Base-by-base conservation (phyloP, 169 alveolate genomes). In the Cardiosporidium cionae region DNA sequence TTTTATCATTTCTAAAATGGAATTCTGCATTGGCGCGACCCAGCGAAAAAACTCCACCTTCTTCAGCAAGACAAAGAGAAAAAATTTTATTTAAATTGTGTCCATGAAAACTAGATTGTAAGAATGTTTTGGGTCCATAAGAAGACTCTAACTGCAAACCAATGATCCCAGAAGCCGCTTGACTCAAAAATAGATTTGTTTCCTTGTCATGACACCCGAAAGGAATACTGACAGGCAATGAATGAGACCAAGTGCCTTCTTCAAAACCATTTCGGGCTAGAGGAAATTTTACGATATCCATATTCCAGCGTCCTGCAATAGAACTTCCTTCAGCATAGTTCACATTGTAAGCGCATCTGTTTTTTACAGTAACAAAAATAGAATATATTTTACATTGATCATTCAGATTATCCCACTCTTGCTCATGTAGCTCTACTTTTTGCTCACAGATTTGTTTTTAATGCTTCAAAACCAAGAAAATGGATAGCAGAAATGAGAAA, bases 171-270 rank as follows among this genome's bases (percentile, higher is more conserved):
- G 77, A 52, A 27, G 89, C 89, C 70, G 67, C 54, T 52, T 83
- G 89, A 16, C 64, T 53, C 2, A 72, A 58, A 25, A 83, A 69
- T n/a, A 70, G 76, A 22, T 81, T 72, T 28, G 89, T 83, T 32
- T 83, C 89, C 32, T 72, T 52, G 25, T 66, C 73, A 44, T 83
- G 81, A 9, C 89, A 83, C 2, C 89, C 89, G 4, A 83, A 68
- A 31, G 52, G 58, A 25, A 74, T 74, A 7, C 37, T 63, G 27
- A 68, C 66, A 28, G 81, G 80, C 25, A 16, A 33, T 22, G 68
- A 33, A 35, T 29, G 77, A 9, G 53, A 1, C 16, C 69, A n/a
- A 31, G 69, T 16, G 0, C 36, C 29, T 9, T 16, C 33, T 27
- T 33, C 29, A 32, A 32, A 25, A 16, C 28, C 9, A 22, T 63